phyloP scores from a whole-genome alignment of 176 grass and related monocot species.

The Ananas comosus region DNA sequence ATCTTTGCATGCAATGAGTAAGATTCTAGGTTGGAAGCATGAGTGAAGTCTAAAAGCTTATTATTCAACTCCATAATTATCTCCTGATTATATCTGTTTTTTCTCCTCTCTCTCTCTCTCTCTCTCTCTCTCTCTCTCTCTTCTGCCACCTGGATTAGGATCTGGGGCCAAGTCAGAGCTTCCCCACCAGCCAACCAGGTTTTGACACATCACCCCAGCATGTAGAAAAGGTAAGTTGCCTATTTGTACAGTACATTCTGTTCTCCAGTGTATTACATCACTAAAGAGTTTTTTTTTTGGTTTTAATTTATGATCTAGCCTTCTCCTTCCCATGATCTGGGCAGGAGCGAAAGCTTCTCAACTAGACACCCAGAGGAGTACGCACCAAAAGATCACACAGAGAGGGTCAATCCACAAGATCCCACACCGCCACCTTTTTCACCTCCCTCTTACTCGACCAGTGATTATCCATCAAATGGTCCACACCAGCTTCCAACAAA shows the following conservation, averaged over 20 bases:
- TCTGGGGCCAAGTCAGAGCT: not conserved
- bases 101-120: constrained; percentile 5
- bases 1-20: too few species aligned
- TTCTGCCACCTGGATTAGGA: constrained; percentile 6
- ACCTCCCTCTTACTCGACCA: constrained; percentile 45
- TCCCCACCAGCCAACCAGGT: not conserved
- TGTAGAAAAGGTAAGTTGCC: constrained; percentile 48
- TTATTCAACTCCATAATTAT: not conserved
- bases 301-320: constrained; percentile 11
- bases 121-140: not conserved
- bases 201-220: constrained; percentile 27
- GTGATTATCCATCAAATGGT: constrained; percentile 37
- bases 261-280: not conserved
- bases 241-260: not conserved
- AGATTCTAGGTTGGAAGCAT: not conserved
- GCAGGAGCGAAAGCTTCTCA: constrained; percentile 53
- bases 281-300: too few species aligned
- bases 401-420: constrained; percentile 31
- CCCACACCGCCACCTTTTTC: constrained; percentile 39
- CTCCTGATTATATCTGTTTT: not conserved
- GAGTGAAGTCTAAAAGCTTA: not conserved
- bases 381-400: constrained; percentile 13
- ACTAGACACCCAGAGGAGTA: constrained; percentile 32
- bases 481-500: constrained; percentile 31
- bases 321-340: constrained; percentile 42